phyloP scores from a whole-genome alignment of 2,329 filamentous ascomycete genomes.

The Diaporthe sp. region DNA sequence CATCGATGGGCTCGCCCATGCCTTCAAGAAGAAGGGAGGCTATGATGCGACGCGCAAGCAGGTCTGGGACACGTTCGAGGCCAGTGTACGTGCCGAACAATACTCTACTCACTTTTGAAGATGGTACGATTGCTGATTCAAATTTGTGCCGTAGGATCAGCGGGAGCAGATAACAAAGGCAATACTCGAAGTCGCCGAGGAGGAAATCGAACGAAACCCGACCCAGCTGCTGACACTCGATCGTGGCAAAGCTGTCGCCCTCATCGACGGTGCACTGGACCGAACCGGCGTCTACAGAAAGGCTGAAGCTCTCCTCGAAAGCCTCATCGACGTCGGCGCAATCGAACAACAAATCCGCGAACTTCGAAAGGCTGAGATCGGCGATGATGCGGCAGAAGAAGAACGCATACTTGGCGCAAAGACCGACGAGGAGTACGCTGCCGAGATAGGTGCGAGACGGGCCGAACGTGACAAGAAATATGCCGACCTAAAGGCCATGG shows the following conservation, averaged over 20 bases:
- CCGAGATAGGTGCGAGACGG: conserved; percentile 72
- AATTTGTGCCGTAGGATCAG: conserved; percentile 66
- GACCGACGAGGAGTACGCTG: conserved; percentile 80
- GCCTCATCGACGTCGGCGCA: conserved; percentile 75
- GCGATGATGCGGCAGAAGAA: conserved; percentile 74
- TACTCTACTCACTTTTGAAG: not conserved
- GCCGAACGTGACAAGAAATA: conserved; percentile 72
- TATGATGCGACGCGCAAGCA: conserved; percentile 84
- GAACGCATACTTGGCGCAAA: conserved; percentile 77
- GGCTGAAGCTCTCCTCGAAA: conserved; percentile 75
- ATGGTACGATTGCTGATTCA: not conserved
- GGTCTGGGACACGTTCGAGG: conserved; percentile 80
- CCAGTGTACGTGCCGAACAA: conserved; percentile 66
- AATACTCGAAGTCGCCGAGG: conserved; percentile 77
- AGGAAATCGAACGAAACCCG: conserved; percentile 81
- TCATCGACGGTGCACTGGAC: conserved; percentile 84
- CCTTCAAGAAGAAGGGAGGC: conserved; percentile 88
- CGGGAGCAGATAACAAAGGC: conserved; percentile 75
- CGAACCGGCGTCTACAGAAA: conserved; percentile 81
- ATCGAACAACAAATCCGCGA: conserved; percentile 79
- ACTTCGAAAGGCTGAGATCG: conserved; percentile 76
- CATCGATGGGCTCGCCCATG: conserved; percentile 82
- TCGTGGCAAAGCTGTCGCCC: conserved; percentile 77
- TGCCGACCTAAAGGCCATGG: conserved; percentile 69
- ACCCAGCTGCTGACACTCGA: conserved; percentile 79